Percentiles rank a stretch among this genome's conserved stretches.
phyloP scores from a whole-genome alignment of 75 land plant species.

The Sequoia sempervirens region DNA sequence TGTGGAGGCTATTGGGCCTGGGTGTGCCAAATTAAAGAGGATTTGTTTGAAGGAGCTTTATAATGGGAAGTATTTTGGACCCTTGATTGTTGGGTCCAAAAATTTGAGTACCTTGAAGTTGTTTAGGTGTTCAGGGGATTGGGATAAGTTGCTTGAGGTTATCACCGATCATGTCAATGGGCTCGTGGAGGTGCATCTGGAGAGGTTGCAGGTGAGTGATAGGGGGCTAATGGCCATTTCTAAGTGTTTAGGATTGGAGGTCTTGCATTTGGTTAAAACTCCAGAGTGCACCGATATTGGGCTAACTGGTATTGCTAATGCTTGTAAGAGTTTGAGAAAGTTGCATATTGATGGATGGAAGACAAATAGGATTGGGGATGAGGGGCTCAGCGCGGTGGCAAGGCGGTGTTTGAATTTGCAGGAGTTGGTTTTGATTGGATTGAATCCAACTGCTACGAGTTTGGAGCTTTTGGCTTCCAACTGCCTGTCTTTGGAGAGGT shows the following conservation, averaged over 20 bases:
- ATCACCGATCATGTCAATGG: conserved; percentile 38
- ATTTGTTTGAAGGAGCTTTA: conserved; percentile 75
- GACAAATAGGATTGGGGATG: conserved; percentile 80
- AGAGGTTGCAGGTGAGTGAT: conserved; percentile 74
- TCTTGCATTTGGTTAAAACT: conserved; percentile 84
- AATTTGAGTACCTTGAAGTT: conserved; percentile 62
- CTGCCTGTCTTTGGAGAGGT: conserved; percentile 61
- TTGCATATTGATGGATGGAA: conserved; percentile 92
- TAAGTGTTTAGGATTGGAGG: conserved; percentile 45
- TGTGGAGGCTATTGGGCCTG: conserved; percentile 47
- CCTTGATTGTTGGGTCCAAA: conserved; percentile 55
- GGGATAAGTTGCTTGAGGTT: conserved; percentile 58
- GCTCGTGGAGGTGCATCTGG: conserved; percentile 73
- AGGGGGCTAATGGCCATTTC: conserved; percentile 60
- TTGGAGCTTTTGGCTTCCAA: conserved; percentile 59
- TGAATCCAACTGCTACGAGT: conserved; percentile 66
- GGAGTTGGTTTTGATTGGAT: conserved; percentile 83
- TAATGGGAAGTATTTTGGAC: conserved; percentile 75
- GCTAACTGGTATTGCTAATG: conserved; percentile 48
- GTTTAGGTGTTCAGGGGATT: conserved; percentile 65
- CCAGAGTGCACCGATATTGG: conserved; percentile 79
- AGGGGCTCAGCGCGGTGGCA: conserved; percentile 62
- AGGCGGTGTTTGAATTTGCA: conserved; percentile 58
- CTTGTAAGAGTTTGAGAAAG: conserved; percentile 61
- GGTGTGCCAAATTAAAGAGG: conserved; percentile 33